Conservation (phyloP, 495 filamentous ascomycete genomes). For the Tetracladium setigerum region DNA sequence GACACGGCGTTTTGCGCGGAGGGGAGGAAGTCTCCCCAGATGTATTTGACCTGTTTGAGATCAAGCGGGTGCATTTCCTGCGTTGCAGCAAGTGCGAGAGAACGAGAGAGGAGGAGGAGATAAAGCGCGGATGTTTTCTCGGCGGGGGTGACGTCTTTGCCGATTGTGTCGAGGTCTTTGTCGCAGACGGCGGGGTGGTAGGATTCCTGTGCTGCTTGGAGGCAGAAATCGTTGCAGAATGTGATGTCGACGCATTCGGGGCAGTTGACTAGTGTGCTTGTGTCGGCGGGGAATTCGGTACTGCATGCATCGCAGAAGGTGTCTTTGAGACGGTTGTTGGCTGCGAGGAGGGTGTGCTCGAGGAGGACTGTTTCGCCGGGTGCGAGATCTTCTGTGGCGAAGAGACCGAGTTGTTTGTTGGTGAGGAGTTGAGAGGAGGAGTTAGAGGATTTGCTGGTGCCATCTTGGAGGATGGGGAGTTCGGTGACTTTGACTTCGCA, state of each 20-base stretch:
- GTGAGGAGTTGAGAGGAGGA: conserved; percentile 41
- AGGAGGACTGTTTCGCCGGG: conserved; percentile 70
- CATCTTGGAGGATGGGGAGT: conserved; percentile 58
- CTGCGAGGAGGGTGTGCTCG: conserved; percentile 75
- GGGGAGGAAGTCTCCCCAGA: conserved; percentile 76
- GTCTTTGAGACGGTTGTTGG: conserved; percentile 73
- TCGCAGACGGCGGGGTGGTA: conserved; percentile 90
- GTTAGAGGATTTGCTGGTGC: conserved; percentile 31
- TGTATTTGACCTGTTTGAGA: conserved; percentile 77
- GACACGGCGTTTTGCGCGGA: conserved; percentile 39
- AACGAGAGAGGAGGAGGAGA: conserved; percentile 66
- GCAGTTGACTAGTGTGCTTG: conserved; percentile 49
- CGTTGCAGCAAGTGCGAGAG: conserved; percentile 80
- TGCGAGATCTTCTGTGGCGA: conserved; percentile 73
- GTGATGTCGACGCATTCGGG: conserved; percentile 72
- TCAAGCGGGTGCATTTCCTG: conserved; percentile 77
- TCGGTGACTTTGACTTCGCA: conserved; percentile 63
- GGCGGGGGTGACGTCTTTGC: conserved; percentile 64
- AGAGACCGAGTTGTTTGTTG: conserved; percentile 75
- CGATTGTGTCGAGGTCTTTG: conserved; percentile 70
- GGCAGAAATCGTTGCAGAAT: conserved; percentile 76
- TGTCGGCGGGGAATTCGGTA: conserved; percentile 57
- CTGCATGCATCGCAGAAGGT: conserved; percentile 81
- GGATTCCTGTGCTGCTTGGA: conserved; percentile 54
- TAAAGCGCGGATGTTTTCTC: conserved; percentile 75